phyloP scores from a whole-genome alignment of 345 rosid genomes.

The Noccaea caerulescens region DNA sequence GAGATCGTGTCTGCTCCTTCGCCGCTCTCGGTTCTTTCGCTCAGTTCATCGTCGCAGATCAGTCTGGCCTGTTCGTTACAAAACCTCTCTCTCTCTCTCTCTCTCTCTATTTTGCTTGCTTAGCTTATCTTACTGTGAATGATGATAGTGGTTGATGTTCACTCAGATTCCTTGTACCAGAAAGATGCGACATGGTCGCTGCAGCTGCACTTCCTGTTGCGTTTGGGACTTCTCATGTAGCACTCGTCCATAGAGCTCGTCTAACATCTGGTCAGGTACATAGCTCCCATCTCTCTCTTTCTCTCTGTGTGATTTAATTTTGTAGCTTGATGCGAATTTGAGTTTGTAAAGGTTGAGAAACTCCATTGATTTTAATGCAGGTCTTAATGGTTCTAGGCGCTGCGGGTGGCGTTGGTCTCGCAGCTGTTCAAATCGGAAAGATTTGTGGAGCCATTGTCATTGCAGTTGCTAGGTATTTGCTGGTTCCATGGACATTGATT shows the following conservation, averaged over 20 bases:
- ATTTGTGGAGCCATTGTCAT: conserved; percentile 80
- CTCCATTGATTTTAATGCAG: conserved; percentile 41
- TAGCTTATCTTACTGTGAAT: not conserved
- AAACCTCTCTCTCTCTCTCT: not conserved
- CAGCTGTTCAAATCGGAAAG: conserved; percentile 95
- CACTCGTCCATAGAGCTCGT: conserved; percentile 85
- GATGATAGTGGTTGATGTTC: not conserved
- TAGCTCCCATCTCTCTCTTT: not conserved
- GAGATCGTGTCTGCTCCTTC: conserved; percentile 78
- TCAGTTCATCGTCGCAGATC: conserved; percentile 78
- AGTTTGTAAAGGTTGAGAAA: conserved; percentile 20
- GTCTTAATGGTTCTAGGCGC: conserved; percentile 93
- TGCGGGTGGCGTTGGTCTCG: conserved; percentile 96
- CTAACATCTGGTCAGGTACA: conserved; percentile 72
- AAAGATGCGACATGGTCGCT: conserved; percentile 77
- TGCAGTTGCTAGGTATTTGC: conserved; percentile 76
- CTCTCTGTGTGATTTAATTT: not conserved
- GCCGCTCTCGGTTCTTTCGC: conserved; percentile 77
- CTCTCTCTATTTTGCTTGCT: not conserved
- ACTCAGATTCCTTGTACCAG: conserved; percentile 70
- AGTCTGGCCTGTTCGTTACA: conserved; percentile 57
- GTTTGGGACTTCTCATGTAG: conserved; percentile 94
- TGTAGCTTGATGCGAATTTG: conserved; percentile 8
- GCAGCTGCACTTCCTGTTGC: conserved; percentile 92
- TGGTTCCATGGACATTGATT: not conserved